phyloP scores from a whole-genome alignment of 2,329 filamentous ascomycete species.

The Plenodomus tracheiphilus region DNA sequence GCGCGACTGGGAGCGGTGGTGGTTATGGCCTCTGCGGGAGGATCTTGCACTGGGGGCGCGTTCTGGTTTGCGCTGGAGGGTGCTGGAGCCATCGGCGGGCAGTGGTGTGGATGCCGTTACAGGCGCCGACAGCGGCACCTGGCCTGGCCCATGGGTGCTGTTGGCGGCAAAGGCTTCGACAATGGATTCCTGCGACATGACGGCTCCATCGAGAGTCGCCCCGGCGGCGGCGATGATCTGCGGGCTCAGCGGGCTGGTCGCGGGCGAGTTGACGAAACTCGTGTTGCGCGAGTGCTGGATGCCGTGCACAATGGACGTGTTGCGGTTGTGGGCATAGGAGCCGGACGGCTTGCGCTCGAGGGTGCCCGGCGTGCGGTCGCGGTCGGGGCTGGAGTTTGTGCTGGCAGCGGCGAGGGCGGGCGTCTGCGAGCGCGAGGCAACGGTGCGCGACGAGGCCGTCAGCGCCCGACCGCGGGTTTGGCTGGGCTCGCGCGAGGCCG shows the following conservation, averaged over 20 bases:
- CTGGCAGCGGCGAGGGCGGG: conserved; percentile 40
- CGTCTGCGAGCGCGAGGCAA: conserved; percentile 50
- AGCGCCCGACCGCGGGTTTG: conserved; percentile 52
- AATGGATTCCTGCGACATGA: conserved; percentile 47
- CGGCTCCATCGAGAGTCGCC: conserved; percentile 43
- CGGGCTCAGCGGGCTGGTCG: conserved; percentile 80
- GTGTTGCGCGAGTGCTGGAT: conserved; percentile 90
- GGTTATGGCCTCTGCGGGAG: conserved; percentile 75
- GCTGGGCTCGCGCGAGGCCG: conserved; percentile 47
- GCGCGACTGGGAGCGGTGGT: conserved; percentile 70
- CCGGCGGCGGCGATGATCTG: conserved; percentile 66
- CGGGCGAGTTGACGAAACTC: conserved; percentile 77
- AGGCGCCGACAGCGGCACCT: conserved; percentile 11
- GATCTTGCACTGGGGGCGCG: conserved; percentile 60
- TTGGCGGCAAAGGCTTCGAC: conserved; percentile 41
- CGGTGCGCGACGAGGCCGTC: conserved; percentile 48
- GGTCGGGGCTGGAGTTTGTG: conserved; percentile 45
- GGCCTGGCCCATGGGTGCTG: conserved; percentile 21
- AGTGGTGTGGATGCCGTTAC: conserved; percentile 5
- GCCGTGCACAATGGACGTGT: conserved; percentile 96
- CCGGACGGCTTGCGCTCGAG: conserved; percentile 56
- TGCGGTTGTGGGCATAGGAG: conserved; percentile 85
- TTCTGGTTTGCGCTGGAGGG: conserved; percentile 44
- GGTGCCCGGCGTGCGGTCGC: conserved; percentile 37
- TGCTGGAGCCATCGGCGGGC: conserved; percentile 16